Evolutionary conservation across 2,329 filamentous ascomycete genomes (phyloP).

Genomic region (Alternaria rosae): DNA sequence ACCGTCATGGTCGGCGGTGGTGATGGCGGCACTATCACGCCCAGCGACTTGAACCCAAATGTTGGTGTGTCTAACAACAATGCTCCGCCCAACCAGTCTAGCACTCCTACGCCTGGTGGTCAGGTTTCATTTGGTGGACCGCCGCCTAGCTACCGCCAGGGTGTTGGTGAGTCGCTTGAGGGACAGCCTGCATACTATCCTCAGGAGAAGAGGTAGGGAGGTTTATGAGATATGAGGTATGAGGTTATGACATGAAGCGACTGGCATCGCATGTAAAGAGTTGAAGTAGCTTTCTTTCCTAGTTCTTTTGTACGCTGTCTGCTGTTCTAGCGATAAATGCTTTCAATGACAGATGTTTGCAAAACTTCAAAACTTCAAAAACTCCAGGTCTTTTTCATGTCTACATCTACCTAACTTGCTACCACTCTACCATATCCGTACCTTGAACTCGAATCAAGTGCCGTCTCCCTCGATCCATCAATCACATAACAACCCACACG

Average conservation of each 20-base stretch:
- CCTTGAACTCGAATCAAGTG: no score
- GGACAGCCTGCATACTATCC: constrained; percentile 47
- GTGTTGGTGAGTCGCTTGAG: constrained; percentile 48
- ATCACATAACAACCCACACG: no score
- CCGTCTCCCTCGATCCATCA: background rate
- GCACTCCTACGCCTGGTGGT: constrained; percentile 29
- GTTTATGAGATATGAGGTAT: constrained; percentile 34
- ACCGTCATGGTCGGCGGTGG: constrained; percentile 73
- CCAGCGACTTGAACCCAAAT: constrained; percentile 47
- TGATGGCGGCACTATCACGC: constrained; percentile 58
- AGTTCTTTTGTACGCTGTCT: background rate
- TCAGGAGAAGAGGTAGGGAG: constrained; percentile 40
- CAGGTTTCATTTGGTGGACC: constrained; percentile 47
- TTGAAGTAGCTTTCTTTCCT: background rate
- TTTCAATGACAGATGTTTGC: background rate
- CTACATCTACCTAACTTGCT: background rate
- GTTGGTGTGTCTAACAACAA: constrained; percentile 39
- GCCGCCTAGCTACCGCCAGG: constrained; percentile 45
- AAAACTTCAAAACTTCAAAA: background rate
- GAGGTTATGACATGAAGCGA: constrained; percentile 24
- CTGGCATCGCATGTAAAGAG: background rate
- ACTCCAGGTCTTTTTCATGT: background rate
- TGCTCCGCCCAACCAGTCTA: constrained; percentile 34
- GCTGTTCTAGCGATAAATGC: background rate
- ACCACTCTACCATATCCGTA: no score